phyloP scores from a whole-genome alignment of 179 eudicot species.

The Heliamphora pulchella region DNA sequence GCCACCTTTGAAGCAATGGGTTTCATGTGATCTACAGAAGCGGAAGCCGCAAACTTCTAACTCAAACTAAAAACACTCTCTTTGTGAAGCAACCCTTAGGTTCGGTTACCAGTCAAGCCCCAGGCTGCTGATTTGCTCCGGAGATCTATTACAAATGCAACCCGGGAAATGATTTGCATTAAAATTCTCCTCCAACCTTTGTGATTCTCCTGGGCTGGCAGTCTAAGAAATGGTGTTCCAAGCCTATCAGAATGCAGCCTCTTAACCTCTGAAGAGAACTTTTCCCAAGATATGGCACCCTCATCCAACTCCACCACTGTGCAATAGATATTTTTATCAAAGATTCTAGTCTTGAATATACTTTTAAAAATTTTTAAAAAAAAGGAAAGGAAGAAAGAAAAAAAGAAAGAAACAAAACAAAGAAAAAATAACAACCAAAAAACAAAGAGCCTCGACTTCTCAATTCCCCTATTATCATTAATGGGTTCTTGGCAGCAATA shows the following conservation, averaged over 20 bases:
- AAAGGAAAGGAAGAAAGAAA: too few species aligned
- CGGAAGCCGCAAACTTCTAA: background rate
- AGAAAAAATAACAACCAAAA: too few species aligned
- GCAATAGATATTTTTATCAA: too few species aligned
- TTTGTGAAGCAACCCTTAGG: conserved; percentile 21
- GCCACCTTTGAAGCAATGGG: conserved; percentile 12
- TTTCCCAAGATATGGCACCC: conserved; percentile 47
- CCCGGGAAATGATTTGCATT: conserved; percentile 78
- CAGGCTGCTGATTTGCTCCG: conserved; percentile 13
- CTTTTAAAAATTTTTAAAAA: too few species aligned
- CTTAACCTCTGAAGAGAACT: conserved; percentile 41
- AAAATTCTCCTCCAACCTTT: conserved; percentile 57
- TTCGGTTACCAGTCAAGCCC: conserved; percentile 20
- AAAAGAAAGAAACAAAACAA: too few species aligned
- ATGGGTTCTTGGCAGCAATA: too few species aligned
- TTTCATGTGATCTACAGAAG: conserved; percentile 9
- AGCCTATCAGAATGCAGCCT: conserved; percentile 41
- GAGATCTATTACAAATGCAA: conserved; percentile 41
- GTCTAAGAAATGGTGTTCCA: conserved; percentile 51
- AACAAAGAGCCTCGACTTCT: too few species aligned
- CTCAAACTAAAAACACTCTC: conserved; percentile 15
- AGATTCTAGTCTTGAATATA: too few species aligned
- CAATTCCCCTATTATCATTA: too few species aligned
- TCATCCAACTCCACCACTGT: conserved; percentile 26
- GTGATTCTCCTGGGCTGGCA: conserved; percentile 37